These are phyloP conservation scores for Toxicodendron radicans DNA, from an alignment of 345 rosid species.

Conservation along the genomic window DNA sequence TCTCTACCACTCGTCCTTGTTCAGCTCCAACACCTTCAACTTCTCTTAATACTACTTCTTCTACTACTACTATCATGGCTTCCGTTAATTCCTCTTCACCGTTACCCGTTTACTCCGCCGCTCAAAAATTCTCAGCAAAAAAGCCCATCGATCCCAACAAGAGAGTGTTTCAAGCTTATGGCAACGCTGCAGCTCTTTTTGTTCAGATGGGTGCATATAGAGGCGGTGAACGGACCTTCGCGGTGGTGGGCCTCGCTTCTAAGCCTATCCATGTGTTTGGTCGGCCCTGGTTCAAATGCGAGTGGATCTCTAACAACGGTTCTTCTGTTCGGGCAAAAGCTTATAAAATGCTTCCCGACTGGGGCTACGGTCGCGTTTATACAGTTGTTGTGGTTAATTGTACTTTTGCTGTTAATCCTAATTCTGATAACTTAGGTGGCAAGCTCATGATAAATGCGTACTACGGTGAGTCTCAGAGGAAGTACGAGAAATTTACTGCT, in stretches of 20 bases:
- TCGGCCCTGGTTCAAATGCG: conserved; percentile 76
- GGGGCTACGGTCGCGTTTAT: conserved; percentile 90
- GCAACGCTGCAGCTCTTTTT: conserved; percentile 81
- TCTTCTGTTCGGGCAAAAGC: conserved; percentile 60
- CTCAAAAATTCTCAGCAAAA: not conserved
- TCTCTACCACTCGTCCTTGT: conserved; percentile 49
- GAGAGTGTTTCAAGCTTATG: conserved; percentile 65
- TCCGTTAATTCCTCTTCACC: conserved; percentile 2
- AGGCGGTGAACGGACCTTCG: conserved; percentile 69
- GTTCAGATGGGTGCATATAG: conserved; percentile 90
- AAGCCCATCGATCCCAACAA: conserved; percentile 52
- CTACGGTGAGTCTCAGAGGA: conserved; percentile 47
- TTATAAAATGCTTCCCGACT: conserved; percentile 72
- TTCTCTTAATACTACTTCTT: conserved; percentile 22
- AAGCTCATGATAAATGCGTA: conserved; percentile 69
- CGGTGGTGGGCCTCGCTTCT: conserved; percentile 81
- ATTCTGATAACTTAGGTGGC: conserved; percentile 63
- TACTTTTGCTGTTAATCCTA: conserved; percentile 59
- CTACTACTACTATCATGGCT: conserved; percentile 4
- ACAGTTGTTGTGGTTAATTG: conserved; percentile 81
- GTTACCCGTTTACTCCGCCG: not conserved
- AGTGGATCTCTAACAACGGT: conserved; percentile 70
- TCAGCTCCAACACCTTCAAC: conserved; percentile 24
- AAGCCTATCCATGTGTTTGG: conserved; percentile 76
- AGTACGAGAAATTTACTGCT: conserved; percentile 56